Conservation (phyloP, 2,329 filamentous ascomycete genomes). For the Fusarium tanahbumbuense region DNA sequence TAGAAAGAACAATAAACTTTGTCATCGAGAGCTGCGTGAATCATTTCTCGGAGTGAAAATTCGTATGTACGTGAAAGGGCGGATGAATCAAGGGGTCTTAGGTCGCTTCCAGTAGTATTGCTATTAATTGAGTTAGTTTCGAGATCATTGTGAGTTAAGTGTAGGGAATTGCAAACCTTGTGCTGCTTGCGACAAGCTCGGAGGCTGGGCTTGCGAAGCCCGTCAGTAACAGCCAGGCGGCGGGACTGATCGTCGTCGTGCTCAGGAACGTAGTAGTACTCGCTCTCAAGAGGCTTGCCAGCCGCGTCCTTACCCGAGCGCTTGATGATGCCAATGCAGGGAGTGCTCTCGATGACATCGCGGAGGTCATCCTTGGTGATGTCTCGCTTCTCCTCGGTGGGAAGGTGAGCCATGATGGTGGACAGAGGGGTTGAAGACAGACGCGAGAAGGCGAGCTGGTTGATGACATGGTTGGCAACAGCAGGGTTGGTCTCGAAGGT, state of each 20-base stretch:
- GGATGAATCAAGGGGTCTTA: conserved; percentile 62
- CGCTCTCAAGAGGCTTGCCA: conserved; percentile 91
- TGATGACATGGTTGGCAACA: conserved; percentile 87
- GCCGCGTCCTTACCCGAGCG: conserved; percentile 96
- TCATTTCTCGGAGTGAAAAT: conserved; percentile 18
- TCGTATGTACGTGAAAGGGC: conserved; percentile 26
- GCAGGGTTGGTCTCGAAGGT: conserved; percentile 53
- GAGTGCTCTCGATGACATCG: conserved; percentile 76
- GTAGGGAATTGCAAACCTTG: conserved; percentile 73
- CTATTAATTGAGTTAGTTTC: conserved; percentile 52
- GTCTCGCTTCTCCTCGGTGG: conserved; percentile 69
- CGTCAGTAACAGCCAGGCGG: conserved; percentile 84
- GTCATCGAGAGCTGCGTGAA: conserved; percentile 8
- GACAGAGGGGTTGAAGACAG: conserved; percentile 92
- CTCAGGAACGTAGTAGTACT: conserved; percentile 97
- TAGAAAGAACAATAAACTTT: conserved; percentile 15
- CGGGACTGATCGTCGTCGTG: conserved; percentile 82
- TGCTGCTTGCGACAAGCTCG: conserved; percentile 94
- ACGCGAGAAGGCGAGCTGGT: conserved; percentile 94
- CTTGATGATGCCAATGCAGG: conserved; percentile 87
- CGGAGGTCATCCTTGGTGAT: conserved; percentile 74
- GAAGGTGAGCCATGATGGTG: conserved; percentile 88
- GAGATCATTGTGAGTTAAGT: not conserved
- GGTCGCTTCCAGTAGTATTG: conserved; percentile 79
- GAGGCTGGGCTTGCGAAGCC: conserved; percentile 87